Conservation (phyloP, 2,329 filamentous ascomycete species). For the Talaromyces piceae region DNA sequence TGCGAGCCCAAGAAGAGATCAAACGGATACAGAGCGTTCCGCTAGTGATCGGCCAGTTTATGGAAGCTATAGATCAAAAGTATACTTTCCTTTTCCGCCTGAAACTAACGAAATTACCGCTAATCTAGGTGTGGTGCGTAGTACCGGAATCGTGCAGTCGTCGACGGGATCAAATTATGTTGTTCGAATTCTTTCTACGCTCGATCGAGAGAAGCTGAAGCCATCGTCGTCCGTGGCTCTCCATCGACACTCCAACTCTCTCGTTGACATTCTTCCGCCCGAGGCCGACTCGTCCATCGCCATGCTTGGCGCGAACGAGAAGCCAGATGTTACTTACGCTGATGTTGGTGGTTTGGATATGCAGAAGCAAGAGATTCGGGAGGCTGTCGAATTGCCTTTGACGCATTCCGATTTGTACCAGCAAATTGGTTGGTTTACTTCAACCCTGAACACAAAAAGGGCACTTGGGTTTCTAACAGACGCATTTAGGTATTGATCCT, state of each 20-base stretch:
- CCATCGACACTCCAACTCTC: slow-evolving; percentile 94
- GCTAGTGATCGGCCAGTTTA: slow-evolving; percentile 96
- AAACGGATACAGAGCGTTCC: slow-evolving; percentile 99
- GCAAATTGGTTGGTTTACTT: slow-evolving; percentile 64
- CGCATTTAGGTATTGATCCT: slow-evolving; percentile 67
- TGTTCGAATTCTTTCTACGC: slow-evolving; percentile 93
- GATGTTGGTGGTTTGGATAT: slow-evolving; percentile 97
- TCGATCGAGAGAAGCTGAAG: slow-evolving; percentile 97
- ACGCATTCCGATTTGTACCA: slow-evolving; percentile 98
- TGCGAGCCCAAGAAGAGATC: slow-evolving; percentile 97
- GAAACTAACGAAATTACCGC: background rate
- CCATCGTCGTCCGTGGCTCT: slow-evolving; percentile 95
- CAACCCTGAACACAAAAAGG: background rate
- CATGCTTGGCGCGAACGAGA: slow-evolving; percentile 94
- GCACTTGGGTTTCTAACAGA: slow-evolving; percentile 15
- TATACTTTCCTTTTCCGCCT: slow-evolving; percentile 39
- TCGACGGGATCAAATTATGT: slow-evolving; percentile 99
- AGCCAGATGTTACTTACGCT: slow-evolving; percentile 95
- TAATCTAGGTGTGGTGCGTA: slow-evolving; percentile 31
- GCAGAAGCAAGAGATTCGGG: slow-evolving; percentile 99
- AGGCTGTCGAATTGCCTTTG: slow-evolving; percentile 92
- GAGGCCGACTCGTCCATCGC: slow-evolving; percentile 98
- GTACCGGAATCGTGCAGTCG: slow-evolving; percentile 96
- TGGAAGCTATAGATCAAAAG: slow-evolving; percentile 99
- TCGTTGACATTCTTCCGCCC: slow-evolving; percentile 97